phyloP scores from a whole-genome alignment of 805 yeast species.

The Candida wancherniae region DNA sequence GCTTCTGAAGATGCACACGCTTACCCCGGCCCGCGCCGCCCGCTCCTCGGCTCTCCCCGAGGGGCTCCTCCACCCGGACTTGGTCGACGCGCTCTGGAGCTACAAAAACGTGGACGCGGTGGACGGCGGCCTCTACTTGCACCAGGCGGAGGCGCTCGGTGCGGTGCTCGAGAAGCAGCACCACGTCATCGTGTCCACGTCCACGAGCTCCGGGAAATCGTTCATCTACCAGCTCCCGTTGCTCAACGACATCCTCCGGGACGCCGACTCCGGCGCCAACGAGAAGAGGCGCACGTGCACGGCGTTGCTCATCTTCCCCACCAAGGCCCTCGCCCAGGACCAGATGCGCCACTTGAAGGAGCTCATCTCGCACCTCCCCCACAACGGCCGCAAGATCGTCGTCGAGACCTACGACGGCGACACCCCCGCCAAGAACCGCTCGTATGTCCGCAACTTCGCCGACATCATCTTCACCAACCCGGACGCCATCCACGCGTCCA shows the following conservation, averaged over 20 bases:
- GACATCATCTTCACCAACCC: conserved; percentile 91
- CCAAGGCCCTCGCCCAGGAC: conserved; percentile 96
- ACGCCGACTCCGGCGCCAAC: conserved; percentile 33
- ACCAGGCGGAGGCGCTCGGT: conserved; percentile 76
- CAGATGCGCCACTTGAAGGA: conserved; percentile 77
- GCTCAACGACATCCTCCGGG: conserved; percentile 41
- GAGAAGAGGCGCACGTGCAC: conserved; percentile 38
- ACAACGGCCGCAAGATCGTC: conserved; percentile 35
- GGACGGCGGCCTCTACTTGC: conserved; percentile 56
- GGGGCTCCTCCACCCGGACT: conserved; percentile 44
- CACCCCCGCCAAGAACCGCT: conserved; percentile 58
- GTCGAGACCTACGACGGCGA: conserved; percentile 94
- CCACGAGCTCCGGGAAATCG: conserved; percentile 96
- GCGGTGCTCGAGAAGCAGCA: conserved; percentile 45
- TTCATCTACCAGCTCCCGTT: conserved; percentile 88
- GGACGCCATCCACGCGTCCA: conserved; percentile 82
- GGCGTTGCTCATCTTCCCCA: conserved; percentile 88
- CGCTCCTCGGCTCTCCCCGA: conserved; percentile 38
- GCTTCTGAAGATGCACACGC: conserved; percentile 48
- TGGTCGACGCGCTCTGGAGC: conserved; percentile 44
- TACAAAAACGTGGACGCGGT: conserved; percentile 39
- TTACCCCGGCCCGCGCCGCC: conserved; percentile 44
- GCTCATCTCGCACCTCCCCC: conserved; percentile 47
- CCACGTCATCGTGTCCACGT: conserved; percentile 84
- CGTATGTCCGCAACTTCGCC: conserved; percentile 53